phyloP scores from a whole-genome alignment of 805 yeast genomes.

The Pichia paraexigua region DNA sequence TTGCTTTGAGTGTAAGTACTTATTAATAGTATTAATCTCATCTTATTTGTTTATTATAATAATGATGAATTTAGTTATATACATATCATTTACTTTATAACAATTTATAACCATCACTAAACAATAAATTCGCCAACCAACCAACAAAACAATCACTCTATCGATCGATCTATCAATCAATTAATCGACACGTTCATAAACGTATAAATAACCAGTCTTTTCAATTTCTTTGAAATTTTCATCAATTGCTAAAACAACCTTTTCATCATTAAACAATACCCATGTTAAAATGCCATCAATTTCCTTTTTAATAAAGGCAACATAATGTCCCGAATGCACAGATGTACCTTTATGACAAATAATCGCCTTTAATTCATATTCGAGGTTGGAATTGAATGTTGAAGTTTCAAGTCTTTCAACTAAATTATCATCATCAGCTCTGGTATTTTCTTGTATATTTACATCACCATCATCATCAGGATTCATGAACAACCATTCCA shows the following conservation, averaged over 20 bases:
- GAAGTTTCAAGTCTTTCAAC: constrained; percentile 9
- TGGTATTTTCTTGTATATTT: constrained; percentile 19
- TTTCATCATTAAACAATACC: constrained; percentile 86
- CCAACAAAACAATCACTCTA: not conserved
- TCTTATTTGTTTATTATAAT: not conserved
- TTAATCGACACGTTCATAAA: constrained; percentile 22
- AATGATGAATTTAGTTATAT: not conserved
- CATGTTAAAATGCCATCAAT: constrained; percentile 40
- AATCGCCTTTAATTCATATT: constrained; percentile 51
- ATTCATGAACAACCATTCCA: constrained; percentile 84
- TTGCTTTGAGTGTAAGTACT: not conserved
- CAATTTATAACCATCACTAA: not conserved
- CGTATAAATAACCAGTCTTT: constrained; percentile 41
- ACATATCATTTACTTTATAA: not conserved
- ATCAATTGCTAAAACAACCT: constrained; percentile 55
- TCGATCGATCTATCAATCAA: too few relatives aligned
- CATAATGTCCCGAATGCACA: constrained; percentile 90
- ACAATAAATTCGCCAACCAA: not conserved
- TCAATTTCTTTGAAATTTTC: constrained; percentile 36
- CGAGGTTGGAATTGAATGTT: not conserved
- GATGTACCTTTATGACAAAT: constrained; percentile 87
- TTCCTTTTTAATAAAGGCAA: constrained; percentile 54
- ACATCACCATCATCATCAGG: constrained; percentile 66
- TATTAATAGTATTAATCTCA: not conserved
- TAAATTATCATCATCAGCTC: constrained; percentile 12